phyloP scores from a whole-genome alignment of 208 protist genomes.

The Zelonia costaricensis region DNA sequence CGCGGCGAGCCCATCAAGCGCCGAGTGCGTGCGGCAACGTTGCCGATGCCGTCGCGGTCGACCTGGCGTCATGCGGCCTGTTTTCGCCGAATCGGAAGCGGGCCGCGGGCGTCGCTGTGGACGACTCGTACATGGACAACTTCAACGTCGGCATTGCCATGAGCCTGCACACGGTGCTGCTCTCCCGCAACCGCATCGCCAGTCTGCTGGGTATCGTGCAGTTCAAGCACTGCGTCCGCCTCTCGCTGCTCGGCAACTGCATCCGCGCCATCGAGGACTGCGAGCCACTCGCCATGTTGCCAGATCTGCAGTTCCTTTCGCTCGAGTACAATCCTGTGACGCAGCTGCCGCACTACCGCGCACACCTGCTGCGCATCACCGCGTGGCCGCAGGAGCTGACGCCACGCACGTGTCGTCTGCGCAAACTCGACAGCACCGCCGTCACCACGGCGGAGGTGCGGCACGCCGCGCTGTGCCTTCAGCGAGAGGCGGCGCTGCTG shows the following conservation, averaged over 20 bases:
- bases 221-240: conserved; percentile 77
- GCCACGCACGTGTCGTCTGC: conserved; percentile 56
- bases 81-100: no score
- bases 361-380: conserved; percentile 80
- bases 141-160: conserved; percentile 73
- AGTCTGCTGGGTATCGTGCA: conserved; percentile 70
- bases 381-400: conserved; percentile 65
- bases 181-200: conserved; percentile 74
- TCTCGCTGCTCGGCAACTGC: conserved; percentile 79
- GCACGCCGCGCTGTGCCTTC: conserved; percentile 46
- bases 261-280: conserved; percentile 77
- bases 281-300: conserved; percentile 73
- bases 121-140: conserved; percentile 24
- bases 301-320: conserved; percentile 71
- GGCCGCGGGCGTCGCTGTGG: neutral
- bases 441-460: conserved; percentile 52
- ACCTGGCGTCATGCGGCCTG: no score
- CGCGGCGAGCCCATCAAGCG: neutral
- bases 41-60: no score
- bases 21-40: neutral
- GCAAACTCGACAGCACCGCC: conserved; percentile 57
- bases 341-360: conserved; percentile 74
- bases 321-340: conserved; percentile 87
- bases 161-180: conserved; percentile 74
- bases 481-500: conserved; percentile 59